Conservation (phyloP, 306 rosid genomes). For the Mucuna pruriens region DNA sequence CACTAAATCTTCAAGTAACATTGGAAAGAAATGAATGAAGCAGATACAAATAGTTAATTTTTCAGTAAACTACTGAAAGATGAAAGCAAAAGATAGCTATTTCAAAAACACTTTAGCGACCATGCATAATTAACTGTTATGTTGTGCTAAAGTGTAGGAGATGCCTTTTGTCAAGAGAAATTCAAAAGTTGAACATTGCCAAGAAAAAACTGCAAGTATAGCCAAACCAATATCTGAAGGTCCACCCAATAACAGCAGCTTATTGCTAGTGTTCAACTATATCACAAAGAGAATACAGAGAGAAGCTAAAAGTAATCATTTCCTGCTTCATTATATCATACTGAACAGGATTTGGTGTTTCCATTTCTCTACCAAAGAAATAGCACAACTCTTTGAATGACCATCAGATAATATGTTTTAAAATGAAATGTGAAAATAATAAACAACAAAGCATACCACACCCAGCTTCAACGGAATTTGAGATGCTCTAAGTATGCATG, state of each 20-base stretch:
- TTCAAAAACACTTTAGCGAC: constrained; percentile 27
- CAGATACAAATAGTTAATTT: constrained; percentile 25
- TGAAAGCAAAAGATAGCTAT: constrained; percentile 8
- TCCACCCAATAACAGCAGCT: not conserved
- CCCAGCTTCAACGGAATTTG: constrained; percentile 12
- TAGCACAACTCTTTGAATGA: constrained; percentile 1
- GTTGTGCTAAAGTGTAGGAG: not conserved
- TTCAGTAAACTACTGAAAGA: constrained; percentile 34
- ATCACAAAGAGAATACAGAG: not conserved
- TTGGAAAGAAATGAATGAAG: constrained; percentile 41
- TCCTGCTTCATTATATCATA: constrained; percentile 6
- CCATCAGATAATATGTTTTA: not conserved
- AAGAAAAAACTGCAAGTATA: not conserved
- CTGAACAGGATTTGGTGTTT: not conserved
- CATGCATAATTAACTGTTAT: constrained; percentile 14
- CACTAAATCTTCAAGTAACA: constrained; percentile 76
- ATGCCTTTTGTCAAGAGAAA: constrained; percentile 5
- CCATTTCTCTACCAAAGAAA: constrained; percentile 22
- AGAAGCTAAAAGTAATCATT: constrained; percentile 15
- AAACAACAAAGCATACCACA: constrained; percentile 15
- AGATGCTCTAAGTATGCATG: not conserved
- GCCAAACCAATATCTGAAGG: not conserved
- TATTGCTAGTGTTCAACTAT: not conserved
- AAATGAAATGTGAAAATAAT: constrained; percentile 8
- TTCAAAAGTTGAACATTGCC: constrained; percentile 13